Evolutionary conservation across 805 yeast genomes (phyloP).

Genomic region (Maudiozyma bulderi): DNA sequence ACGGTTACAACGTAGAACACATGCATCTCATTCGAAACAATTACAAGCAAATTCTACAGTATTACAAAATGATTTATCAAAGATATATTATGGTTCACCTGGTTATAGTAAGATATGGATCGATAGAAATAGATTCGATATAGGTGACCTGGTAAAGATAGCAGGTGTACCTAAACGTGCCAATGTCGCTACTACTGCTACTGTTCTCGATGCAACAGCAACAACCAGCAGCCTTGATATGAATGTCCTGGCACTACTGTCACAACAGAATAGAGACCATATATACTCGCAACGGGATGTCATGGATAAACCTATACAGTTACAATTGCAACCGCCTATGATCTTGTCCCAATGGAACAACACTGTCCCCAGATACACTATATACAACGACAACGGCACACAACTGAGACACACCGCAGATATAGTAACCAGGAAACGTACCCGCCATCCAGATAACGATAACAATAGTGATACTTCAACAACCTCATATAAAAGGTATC

Average conservation of each 20-base stretch:
- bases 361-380: conserved; percentile 8
- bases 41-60: not conserved
- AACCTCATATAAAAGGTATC: too few species aligned
- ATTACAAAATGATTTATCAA: not conserved
- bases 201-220: too few species aligned
- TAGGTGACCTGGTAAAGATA: conserved; percentile 19
- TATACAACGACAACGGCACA: conserved; percentile 5
- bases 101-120: conserved; percentile 24
- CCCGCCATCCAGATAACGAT: too few species aligned
- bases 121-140: conserved; percentile 18
- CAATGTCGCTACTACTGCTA: conserved; percentile 4
- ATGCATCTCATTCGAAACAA: conserved; percentile 13
- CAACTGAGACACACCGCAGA: not conserved
- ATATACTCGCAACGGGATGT: not conserved
- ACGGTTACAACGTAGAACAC: conserved; percentile 11
- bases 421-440: not conserved
- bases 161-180: conserved; percentile 24
- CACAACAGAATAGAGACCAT: not conserved
- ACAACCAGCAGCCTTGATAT: not conserved
- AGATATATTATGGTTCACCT: conserved; percentile 24
- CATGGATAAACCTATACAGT: not conserved
- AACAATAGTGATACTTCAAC: too few species aligned
- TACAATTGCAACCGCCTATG: conserved; percentile 8
- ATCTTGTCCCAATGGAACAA: conserved; percentile 11
- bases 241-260: not conserved